phyloP scores from a whole-genome alignment of 208 protist species.

The Trypanosoma melophagium region DNA sequence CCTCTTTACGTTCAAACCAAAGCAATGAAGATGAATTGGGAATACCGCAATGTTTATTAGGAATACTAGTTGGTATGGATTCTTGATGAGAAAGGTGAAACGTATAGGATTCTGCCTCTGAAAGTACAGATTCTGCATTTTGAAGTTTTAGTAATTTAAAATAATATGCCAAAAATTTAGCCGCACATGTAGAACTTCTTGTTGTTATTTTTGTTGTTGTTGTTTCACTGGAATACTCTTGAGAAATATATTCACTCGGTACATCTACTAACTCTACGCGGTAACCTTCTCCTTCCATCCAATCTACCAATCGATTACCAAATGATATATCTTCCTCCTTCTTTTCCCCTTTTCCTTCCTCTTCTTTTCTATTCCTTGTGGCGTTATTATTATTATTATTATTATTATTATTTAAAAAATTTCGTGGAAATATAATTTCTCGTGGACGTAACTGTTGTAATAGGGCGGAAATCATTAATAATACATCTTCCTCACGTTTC shows the following conservation, averaged over 20 bases:
- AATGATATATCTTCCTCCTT: conserved; percentile 12
- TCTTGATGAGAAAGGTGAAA: conserved; percentile 37
- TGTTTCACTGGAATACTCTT: not conserved
- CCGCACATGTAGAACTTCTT: conserved; percentile 8
- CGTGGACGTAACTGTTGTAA: conserved; percentile 78
- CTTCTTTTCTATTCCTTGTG: no score
- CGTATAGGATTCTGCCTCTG: conserved; percentile 46
- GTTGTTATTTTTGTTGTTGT: conserved; percentile 4
- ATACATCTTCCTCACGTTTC: conserved; percentile 13
- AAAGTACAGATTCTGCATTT: conserved; percentile 42
- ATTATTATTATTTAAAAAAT: not conserved
- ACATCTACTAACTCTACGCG: conserved; percentile 35
- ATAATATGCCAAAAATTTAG: conserved; percentile 46
- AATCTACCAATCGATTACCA: conserved; percentile 31
- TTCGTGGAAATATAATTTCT: conserved; percentile 68
- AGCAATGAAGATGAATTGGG: conserved; percentile 29
- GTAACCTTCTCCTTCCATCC: conserved; percentile 66
- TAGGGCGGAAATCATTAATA: conserved; percentile 37
- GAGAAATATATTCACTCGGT: no score
- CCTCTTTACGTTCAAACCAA: conserved; percentile 50
- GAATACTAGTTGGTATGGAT: not conserved
- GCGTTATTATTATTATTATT: not conserved
- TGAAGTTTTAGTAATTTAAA: conserved; percentile 45
- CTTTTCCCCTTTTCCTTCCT: no score
- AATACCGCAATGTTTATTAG: not conserved